These are phyloP conservation scores for Entoloma clypeatum DNA, from an alignment of 1,284 basidiomycete genomes.

Conservation along the genomic window DNA sequence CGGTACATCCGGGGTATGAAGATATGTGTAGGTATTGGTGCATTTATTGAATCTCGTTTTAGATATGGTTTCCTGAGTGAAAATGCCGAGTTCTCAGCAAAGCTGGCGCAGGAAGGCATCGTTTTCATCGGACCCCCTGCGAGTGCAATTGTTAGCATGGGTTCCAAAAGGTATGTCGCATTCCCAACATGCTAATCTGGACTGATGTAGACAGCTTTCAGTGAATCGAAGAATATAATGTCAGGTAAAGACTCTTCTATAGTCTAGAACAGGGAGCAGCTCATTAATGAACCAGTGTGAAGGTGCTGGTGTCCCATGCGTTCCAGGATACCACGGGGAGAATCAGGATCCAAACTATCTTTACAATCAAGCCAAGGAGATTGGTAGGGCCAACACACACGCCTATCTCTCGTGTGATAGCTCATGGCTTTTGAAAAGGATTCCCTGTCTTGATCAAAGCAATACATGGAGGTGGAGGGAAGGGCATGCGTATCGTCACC, in stretches of 20 bases:
- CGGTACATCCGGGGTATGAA: slow-evolving; percentile 75
- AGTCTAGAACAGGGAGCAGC: not conserved
- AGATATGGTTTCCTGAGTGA: slow-evolving; percentile 93
- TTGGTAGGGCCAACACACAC: slow-evolving; percentile 43
- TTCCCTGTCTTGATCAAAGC: slow-evolving; percentile 96
- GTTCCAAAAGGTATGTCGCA: slow-evolving; percentile 72
- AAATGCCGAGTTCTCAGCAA: slow-evolving; percentile 87
- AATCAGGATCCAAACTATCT: slow-evolving; percentile 70
- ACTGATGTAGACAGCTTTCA: slow-evolving; percentile 25
- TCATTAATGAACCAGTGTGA: slow-evolving; percentile 1
- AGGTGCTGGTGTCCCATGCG: slow-evolving; percentile 89
- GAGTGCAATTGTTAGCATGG: slow-evolving; percentile 91
- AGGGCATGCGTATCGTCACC: slow-evolving; percentile 93
- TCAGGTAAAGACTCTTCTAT: slow-evolving; percentile 45
- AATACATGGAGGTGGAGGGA: slow-evolving; percentile 94
- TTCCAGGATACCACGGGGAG: slow-evolving; percentile 85
- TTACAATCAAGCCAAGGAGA: slow-evolving; percentile 64
- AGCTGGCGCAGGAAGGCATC: slow-evolving; percentile 84
- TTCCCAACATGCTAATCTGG: slow-evolving; percentile 9
- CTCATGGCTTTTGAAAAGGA: slow-evolving; percentile 33
- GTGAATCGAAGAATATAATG: slow-evolving; percentile 92
- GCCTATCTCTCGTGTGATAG: not conserved
- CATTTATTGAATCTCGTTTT: not conserved
- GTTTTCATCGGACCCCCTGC: slow-evolving; percentile 96
- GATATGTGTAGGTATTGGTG: not conserved